Conservation (phyloP, 768 basidiomycete genomes). For the Fibroporia radiculosa region DNA sequence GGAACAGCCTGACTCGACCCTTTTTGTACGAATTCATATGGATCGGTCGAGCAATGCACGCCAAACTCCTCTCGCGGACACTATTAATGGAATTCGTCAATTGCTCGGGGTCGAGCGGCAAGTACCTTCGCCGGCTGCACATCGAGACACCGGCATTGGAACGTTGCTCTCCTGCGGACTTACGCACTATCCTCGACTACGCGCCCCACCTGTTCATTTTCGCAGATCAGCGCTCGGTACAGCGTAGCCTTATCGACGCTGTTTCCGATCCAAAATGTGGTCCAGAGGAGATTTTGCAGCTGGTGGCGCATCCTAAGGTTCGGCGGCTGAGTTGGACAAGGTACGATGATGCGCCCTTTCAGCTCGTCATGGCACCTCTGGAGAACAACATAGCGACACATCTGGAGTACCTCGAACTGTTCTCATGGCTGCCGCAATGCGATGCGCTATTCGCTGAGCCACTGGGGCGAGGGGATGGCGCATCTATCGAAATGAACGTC, state of each 20-base stretch:
- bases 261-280: slow-evolving; percentile 37
- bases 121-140: slow-evolving; percentile 54
- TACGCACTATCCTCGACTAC: slow-evolving; percentile 62
- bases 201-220: slow-evolving; percentile 52
- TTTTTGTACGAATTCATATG: slow-evolving; percentile 64
- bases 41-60: slow-evolving; percentile 49
- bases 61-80: slow-evolving; percentile 37
- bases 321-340: slow-evolving; percentile 64
- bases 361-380: slow-evolving; percentile 46
- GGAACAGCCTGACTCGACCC: slow-evolving; percentile 46
- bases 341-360: slow-evolving; percentile 57
- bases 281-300: slow-evolving; percentile 50
- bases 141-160: slow-evolving; percentile 63
- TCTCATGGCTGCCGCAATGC: slow-evolving; percentile 43
- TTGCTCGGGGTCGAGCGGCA: slow-evolving; percentile 16
- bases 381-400: slow-evolving; percentile 42
- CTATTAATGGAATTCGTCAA: slow-evolving; percentile 35
- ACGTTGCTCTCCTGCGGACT: slow-evolving; percentile 56
- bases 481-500: slow-evolving; percentile 24
- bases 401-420: slow-evolving; percentile 65
- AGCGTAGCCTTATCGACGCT: slow-evolving; percentile 43
- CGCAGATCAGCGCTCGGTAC: slow-evolving; percentile 57
- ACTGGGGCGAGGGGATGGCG: not conserved
- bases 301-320: slow-evolving; percentile 50
- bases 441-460: slow-evolving; percentile 11